These are phyloP conservation scores for Xylaria sp. DNA, from an alignment of 2,329 filamentous ascomycete genomes.

Conservation along the genomic window DNA sequence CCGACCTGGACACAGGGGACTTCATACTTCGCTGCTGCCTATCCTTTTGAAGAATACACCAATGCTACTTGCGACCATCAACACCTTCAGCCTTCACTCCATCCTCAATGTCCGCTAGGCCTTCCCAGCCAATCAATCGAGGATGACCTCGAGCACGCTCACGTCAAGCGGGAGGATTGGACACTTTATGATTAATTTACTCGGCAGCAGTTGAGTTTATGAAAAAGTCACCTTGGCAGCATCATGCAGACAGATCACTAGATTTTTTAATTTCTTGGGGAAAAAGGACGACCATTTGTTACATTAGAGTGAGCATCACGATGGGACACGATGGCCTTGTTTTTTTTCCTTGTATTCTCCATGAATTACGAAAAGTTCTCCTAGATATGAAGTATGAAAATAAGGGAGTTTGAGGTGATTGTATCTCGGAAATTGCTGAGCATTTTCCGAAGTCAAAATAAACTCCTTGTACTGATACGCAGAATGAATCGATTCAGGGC, in stretches of 20 bases:
- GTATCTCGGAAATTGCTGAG: background rate
- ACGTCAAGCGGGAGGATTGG: conserved; percentile 47
- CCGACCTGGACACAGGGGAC: conserved; percentile 42
- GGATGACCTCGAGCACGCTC: conserved; percentile 35
- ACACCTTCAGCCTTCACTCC: conserved; percentile 36
- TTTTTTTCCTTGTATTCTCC: background rate
- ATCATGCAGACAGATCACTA: background rate
- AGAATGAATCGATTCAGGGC: background rate
- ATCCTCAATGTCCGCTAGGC: conserved; percentile 35
- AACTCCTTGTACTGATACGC: conserved; percentile 14
- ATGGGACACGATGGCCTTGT: background rate
- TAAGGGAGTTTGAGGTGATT: conserved; percentile 11
- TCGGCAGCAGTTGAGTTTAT: background rate
- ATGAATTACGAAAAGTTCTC: conserved; percentile 18
- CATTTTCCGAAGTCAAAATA: conserved; percentile 1
- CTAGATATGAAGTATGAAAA: conserved; percentile 5
- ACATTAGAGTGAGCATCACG: background rate
- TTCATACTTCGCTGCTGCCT: conserved; percentile 49
- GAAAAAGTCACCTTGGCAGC: background rate
- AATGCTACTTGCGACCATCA: conserved; percentile 36
- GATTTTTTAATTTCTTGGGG: background rate
- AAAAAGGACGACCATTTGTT: background rate
- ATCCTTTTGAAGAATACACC: conserved; percentile 47
- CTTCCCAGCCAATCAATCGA: conserved; percentile 38
- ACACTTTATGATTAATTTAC: conserved; percentile 49